Base-by-base conservation (phyloP, 352 stramenopile species). In the Achlya hypogyna region DNA sequence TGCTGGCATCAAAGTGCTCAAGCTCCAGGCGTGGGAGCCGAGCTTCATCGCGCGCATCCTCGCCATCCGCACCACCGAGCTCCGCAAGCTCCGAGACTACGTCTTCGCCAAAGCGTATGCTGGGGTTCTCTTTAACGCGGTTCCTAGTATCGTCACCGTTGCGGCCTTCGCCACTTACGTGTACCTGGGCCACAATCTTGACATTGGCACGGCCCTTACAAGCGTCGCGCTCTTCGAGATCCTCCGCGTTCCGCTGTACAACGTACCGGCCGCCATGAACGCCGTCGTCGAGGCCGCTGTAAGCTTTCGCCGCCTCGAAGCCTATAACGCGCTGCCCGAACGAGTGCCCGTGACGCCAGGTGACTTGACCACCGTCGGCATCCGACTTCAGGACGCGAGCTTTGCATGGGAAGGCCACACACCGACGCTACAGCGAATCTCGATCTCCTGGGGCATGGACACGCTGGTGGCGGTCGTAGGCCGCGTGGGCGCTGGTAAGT, bases 221-320 rank as follows among this genome's bases (percentile, higher is more conserved):
- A 86, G 93, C 2, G 82, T 99, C 53, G 88, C 93, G 14, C 71
- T 99, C 14, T 99, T 99, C 72, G 96, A 98, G 62, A 92, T 99
- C 54, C 87, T 99, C 25, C 82, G 96, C 5, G 88, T 98, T 62
- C 97, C 97, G 6, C 77, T 99, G 2, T 93, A 94, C 68, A 95
- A 95, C 69, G 71, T 99, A 0, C 97, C 97, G 5, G 69, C 70
- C 16, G 77, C 85, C 2, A 85, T 91, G 42, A 75, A 72, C 51
- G 62, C 78, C 20, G 62, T 78, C 31, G 83, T 85, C 49, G 69
- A 81, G 67, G 81, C 77, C 0, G 74, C 84, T 34, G 79, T 86
- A 35, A 86, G 79, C 0, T 70, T 89, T 27, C 69, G 76, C 35
- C 79, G 81, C 14, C 65, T 92, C 0, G 75, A 88, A 31, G 74